A percentile compares a stretch with the other conserved stretches of the same genome.
Evolutionary conservation across 768 basidiomycete genomes (phyloP).

Genomic region (Termitomyces sp.): DNA sequence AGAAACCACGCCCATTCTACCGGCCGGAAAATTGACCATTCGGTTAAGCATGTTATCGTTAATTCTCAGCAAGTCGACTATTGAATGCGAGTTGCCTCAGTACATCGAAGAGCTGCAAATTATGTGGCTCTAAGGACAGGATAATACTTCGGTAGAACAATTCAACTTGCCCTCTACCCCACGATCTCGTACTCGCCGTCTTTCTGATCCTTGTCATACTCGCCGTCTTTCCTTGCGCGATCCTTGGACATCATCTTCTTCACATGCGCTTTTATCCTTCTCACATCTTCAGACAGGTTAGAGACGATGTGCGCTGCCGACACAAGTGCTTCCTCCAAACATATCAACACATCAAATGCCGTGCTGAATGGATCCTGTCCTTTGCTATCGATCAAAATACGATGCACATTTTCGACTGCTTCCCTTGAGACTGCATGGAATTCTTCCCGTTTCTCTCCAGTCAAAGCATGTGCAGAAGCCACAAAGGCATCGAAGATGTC

Average conservation of each 20-base stretch:
- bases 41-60: neutral
- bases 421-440: constrained; percentile 20
- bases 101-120: neutral
- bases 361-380: constrained; percentile 17
- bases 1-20: neutral
- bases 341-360: constrained; percentile 15
- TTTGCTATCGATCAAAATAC: constrained; percentile 16
- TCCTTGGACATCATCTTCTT: constrained; percentile 21
- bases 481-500: constrained; percentile 8
- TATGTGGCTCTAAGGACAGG: neutral
- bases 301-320: constrained; percentile 16
- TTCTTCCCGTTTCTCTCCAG: constrained; percentile 15
- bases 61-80: no score
- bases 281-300: no score
- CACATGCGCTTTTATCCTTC: neutral
- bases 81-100: neutral
- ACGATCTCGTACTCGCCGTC: constrained; percentile 24
- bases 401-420: constrained; percentile 24
- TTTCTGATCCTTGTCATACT: constrained; percentile 23
- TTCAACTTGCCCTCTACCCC: constrained; percentile 14
- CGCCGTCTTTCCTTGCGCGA: constrained; percentile 16
- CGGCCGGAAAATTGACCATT: neutral
- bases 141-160: neutral
- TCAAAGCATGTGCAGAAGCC: neutral
- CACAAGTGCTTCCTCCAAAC: constrained; percentile 15